Percentiles rank a stretch among this genome's conserved stretches.
Evolutionary conservation across 2,329 filamentous ascomycete species (phyloP).

Genomic region (Pseudohalonectria lignicola): DNA sequence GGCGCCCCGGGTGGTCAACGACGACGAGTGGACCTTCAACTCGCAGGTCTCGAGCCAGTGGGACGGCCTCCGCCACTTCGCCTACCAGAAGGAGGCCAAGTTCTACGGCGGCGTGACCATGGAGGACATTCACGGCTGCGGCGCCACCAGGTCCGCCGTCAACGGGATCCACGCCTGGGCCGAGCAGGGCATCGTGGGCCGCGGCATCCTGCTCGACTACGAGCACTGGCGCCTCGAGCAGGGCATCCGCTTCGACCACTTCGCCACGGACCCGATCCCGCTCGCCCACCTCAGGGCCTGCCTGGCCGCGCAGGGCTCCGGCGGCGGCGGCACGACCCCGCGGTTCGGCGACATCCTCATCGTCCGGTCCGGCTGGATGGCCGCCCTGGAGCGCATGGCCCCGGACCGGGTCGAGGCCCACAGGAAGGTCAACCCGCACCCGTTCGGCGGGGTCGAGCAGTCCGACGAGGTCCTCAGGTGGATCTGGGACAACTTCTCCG

Average conservation of each 20-base stretch:
- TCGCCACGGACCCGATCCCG: slow-evolving; percentile 29
- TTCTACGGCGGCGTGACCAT: slow-evolving; percentile 21
- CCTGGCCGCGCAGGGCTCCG: slow-evolving; percentile 24
- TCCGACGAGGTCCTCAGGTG: slow-evolving; percentile 37
- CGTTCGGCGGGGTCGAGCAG: slow-evolving; percentile 33
- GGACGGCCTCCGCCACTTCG: slow-evolving; percentile 43
- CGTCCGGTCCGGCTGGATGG: slow-evolving; percentile 39
- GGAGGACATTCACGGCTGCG: slow-evolving; percentile 23
- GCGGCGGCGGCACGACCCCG: slow-evolving; percentile 21
- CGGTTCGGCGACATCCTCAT: slow-evolving; percentile 44
- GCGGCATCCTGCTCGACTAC: slow-evolving; percentile 42
- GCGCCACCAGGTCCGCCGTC: not conserved
- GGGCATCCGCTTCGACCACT: slow-evolving; percentile 22
- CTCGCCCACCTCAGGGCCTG: slow-evolving; percentile 29
- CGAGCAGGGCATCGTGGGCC: slow-evolving; percentile 29
- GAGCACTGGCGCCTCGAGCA: slow-evolving; percentile 22
- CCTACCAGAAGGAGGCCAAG: slow-evolving; percentile 29
- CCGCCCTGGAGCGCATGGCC: slow-evolving; percentile 26
- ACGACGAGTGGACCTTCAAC: slow-evolving; percentile 49
- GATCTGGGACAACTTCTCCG: slow-evolving; percentile 48
- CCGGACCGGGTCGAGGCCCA: slow-evolving; percentile 23
- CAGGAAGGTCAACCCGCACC: not conserved
- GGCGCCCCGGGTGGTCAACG: slow-evolving; percentile 39
- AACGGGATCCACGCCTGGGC: slow-evolving; percentile 8
- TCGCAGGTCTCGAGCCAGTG: slow-evolving; percentile 47